Evolutionary conservation across 2,329 filamentous ascomycete genomes (phyloP).

Genomic region (Periconia sp.): DNA sequence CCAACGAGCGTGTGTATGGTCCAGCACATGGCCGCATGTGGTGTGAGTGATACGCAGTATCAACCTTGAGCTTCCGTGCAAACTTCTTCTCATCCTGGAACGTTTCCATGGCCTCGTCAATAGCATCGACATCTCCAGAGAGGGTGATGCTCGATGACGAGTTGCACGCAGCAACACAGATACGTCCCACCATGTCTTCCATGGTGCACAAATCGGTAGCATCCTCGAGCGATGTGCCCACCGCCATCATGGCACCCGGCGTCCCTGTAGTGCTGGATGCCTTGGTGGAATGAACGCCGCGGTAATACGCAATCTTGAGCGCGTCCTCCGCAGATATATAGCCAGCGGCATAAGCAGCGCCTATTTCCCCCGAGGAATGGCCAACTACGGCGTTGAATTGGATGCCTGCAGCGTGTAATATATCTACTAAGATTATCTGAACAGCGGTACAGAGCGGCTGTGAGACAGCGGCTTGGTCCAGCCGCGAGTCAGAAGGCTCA

Average conservation of each 20-base stretch:
- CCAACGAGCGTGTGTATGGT: slow-evolving; percentile 14
- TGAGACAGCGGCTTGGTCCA: slow-evolving; percentile 25
- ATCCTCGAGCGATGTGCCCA: slow-evolving; percentile 16
- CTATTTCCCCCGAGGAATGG: slow-evolving; percentile 46
- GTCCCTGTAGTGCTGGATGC: slow-evolving; percentile 8
- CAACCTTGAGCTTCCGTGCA: slow-evolving; percentile 48
- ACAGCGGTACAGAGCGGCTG: slow-evolving; percentile 46
- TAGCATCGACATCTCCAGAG: slow-evolving; percentile 50
- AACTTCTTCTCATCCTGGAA: slow-evolving; percentile 49
- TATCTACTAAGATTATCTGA: slow-evolving; percentile 40
- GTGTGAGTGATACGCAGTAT: slow-evolving; percentile 54
- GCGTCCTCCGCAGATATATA: slow-evolving; percentile 12
- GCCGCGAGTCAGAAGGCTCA: background rate
- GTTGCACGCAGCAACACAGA: slow-evolving; percentile 31
- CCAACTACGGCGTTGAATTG: slow-evolving; percentile 45
- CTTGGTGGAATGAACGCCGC: slow-evolving; percentile 15
- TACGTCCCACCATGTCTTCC: slow-evolving; percentile 16
- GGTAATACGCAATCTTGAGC: slow-evolving; percentile 26
- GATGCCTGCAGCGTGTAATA: slow-evolving; percentile 34
- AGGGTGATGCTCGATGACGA: slow-evolving; percentile 49
- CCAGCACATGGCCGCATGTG: slow-evolving; percentile 43
- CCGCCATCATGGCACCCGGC: slow-evolving; percentile 42
- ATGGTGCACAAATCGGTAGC: slow-evolving; percentile 34
- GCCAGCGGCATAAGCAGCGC: slow-evolving; percentile 26
- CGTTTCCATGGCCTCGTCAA: slow-evolving; percentile 36